Percentiles rank a stretch among this genome's conserved stretches.
phyloP scores from a whole-genome alignment of 148 eudicot genomes.

The Heliamphora exappendiculata region DNA sequence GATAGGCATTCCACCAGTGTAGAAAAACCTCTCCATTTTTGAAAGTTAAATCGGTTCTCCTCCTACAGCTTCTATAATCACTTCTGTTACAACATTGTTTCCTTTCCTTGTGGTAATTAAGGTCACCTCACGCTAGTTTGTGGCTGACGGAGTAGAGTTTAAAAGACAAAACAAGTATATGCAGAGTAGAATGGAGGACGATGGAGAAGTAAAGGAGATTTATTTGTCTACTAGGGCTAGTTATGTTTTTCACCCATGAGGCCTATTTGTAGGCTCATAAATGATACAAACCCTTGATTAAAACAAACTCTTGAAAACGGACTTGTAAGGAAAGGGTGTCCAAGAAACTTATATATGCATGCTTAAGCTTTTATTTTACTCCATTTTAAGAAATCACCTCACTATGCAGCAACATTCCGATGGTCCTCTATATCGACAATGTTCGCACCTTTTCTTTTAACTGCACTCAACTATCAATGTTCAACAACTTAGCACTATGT shows the following conservation, averaged over 20 bases:
- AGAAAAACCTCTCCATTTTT: not conserved
- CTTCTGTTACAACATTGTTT: not conserved
- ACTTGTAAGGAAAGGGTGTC: too few relatives aligned
- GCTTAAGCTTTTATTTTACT: too few relatives aligned
- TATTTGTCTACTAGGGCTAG: not conserved
- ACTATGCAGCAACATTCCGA: too few relatives aligned
- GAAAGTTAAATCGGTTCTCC: not conserved
- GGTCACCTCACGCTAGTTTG: not conserved
- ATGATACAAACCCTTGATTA: too few relatives aligned
- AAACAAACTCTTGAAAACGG: too few relatives aligned
- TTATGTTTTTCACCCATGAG: not conserved
- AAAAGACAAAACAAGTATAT: not conserved
- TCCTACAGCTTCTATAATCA: too few relatives aligned
- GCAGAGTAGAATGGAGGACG: not conserved
- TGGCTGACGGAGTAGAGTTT: not conserved
- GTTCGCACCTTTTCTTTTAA: too few relatives aligned
- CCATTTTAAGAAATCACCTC: too few relatives aligned
- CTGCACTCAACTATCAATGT: too few relatives aligned
- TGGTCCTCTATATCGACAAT: too few relatives aligned
- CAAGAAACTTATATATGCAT: too few relatives aligned
- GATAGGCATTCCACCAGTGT: not conserved
- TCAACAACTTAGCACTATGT: too few relatives aligned
- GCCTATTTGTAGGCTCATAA: not conserved
- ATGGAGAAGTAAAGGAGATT: not conserved
- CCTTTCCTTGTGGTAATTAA: not conserved